These are phyloP conservation scores for Anaeramoeba flamelloides DNA, from an alignment of 78 protist species.

Conservation along the genomic window DNA sequence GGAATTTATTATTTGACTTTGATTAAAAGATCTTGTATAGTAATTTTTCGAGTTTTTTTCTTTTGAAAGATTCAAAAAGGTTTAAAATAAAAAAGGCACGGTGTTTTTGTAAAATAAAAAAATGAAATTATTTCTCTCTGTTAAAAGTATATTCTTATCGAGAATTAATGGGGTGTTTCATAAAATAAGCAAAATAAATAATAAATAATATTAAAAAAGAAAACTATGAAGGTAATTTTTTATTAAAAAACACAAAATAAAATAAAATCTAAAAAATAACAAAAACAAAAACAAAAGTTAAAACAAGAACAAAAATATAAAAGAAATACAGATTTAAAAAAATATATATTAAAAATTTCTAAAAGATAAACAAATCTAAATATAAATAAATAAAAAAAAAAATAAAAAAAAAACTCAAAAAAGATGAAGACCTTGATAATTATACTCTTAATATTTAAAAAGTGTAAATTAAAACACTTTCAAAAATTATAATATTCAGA, in stretches of 20 bases:
- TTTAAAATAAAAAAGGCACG: too few species aligned
- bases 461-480: neutral
- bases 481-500: too few species aligned
- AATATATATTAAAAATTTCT: neutral
- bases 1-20: too few species aligned
- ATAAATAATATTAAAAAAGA: neutral
- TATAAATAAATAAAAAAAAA: neutral
- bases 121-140: too few species aligned
- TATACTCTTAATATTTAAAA: neutral
- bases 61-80: too few species aligned
- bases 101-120: too few species aligned
- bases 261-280: neutral
- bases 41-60: too few species aligned
- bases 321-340: neutral
- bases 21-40: too few species aligned
- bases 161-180: too few species aligned
- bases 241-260: neutral
- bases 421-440: neutral
- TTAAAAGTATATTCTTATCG: too few species aligned
- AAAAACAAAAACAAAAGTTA: neutral
- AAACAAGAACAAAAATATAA: neutral
- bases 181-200: neutral
- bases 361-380: neutral
- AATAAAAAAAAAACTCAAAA: neutral
- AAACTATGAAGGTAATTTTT: neutral